A percentile compares a stretch with the other conserved stretches of the same genome.
These are phyloP conservation scores for Solanum chaucha DNA, from an alignment of 257 asterid genomes.

Conservation along the genomic window DNA sequence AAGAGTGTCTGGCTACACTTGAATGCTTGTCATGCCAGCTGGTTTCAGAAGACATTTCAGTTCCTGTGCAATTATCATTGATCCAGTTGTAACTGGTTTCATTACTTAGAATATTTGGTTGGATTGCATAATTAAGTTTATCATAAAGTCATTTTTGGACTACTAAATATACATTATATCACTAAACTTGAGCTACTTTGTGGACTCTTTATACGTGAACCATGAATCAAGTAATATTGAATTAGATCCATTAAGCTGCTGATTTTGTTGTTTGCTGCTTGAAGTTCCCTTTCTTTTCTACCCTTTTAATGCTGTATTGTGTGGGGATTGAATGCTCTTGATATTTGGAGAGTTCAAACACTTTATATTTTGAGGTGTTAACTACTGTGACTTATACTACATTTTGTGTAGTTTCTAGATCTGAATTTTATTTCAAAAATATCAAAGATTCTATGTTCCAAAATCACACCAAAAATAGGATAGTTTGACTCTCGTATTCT, in stretches of 20 bases:
- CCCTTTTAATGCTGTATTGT: background rate
- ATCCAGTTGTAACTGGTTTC: background rate
- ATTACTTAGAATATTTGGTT: background rate
- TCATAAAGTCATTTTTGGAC: background rate
- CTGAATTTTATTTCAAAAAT: background rate
- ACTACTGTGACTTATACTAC: background rate
- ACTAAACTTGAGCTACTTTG: background rate
- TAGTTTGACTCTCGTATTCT: background rate
- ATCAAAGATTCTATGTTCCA: background rate
- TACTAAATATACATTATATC: background rate
- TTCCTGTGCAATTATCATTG: background rate
- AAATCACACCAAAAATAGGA: background rate
- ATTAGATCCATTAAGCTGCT: background rate
- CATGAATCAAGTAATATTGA: background rate
- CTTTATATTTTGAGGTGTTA: background rate
- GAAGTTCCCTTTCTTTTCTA: background rate
- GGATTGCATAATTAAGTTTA: background rate
- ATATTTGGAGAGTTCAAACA: background rate
- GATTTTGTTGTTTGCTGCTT: background rate
- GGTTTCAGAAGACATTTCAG: background rate
- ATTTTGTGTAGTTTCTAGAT: background rate
- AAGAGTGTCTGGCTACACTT: background rate
- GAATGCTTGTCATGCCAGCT: background rate
- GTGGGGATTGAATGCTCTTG: background rate
- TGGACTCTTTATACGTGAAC: background rate